phyloP scores from a whole-genome alignment of 768 basidiomycete species.

The Naganishia antarctica region DNA sequence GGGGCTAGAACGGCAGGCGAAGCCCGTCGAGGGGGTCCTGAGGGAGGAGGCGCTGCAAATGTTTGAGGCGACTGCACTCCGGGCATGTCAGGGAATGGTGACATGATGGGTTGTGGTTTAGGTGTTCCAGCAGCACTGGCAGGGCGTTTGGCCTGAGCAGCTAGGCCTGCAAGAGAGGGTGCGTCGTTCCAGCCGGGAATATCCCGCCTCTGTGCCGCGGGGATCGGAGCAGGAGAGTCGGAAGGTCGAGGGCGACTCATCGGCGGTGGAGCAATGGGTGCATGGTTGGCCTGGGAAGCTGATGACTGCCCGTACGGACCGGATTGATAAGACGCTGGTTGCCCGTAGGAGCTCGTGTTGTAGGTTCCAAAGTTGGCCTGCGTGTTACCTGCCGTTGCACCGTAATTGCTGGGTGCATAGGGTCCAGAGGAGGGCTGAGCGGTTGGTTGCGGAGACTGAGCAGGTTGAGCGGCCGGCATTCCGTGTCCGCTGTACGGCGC shows the following conservation, averaged over 20 bases:
- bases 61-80: conserved; percentile 23
- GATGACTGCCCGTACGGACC: conserved; percentile 34
- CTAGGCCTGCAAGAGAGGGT: conserved; percentile 52
- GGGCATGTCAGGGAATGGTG: conserved; percentile 74
- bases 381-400: conserved; percentile 36
- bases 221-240: conserved; percentile 52
- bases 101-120: conserved; percentile 70
- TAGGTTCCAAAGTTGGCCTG: conserved; percentile 32
- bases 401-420: conserved; percentile 29
- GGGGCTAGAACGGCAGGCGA: conserved; percentile 42
- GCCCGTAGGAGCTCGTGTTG: background rate
- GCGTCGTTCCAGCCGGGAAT: conserved; percentile 91
- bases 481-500: conserved; percentile 16
- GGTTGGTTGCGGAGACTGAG: background rate
- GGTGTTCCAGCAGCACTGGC: conserved; percentile 54
- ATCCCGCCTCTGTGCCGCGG: conserved; percentile 59
- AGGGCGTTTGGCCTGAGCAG: conserved; percentile 52
- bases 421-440: conserved; percentile 25
- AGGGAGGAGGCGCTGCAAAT: conserved; percentile 22
- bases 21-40: conserved; percentile 30
- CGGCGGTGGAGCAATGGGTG: conserved; percentile 48
- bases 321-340: conserved; percentile 20
- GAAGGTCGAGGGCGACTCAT: conserved; percentile 36
- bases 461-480: background rate
- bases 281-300: conserved; percentile 32